Base-by-base conservation (phyloP, 2,329 filamentous ascomycete species). In the Penicillium frequentans region DNA sequence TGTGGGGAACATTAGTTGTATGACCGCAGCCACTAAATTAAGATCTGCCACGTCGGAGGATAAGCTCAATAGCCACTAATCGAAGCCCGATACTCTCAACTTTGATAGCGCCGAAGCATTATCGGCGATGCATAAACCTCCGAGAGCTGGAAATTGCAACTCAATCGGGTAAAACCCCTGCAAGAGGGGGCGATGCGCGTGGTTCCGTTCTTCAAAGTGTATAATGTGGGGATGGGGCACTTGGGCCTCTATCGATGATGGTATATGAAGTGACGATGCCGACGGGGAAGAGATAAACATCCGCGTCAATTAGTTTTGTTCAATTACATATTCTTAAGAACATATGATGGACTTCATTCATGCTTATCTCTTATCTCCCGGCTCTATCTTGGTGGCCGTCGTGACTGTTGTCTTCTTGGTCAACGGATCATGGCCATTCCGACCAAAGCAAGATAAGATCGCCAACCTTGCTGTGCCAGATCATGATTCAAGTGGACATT, bases 91-190 rank as follows among this genome's bases (percentile, higher is more conserved):
- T 39, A 43, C 11, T 11, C 13, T 14, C 31, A n/a, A 37, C 1
- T 37, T 37, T 9, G 35, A 37, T 39, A 39, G 16, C 14, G 31
- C 8, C 19, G 26, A 7, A n/a, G 13, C 49, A 26, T 19, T 26
- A 11, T 26, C 37, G 5, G 44, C 35, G 27, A 16, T 26, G 21
- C 1, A 39, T n/a, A 54, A 49, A 9, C 33, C 29, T 21, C 35
- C 26, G 37, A 45, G 16, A 33, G 24, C 61, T 51, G 66, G 66
- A 68, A 63, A 62, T 66, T 64, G 42, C 47, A 63, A 62, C 66
- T 60, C 14, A 56, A 68, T 68, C 57, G 52, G 66, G 66, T 58
- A 68, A 60, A 56, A 24, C 8, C 35, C 35, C 31, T 21, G 48
- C 31, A 47, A 39, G 39, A 57, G 45, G 57, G 53, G 56, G 52